Conservation (phyloP, 768 basidiomycete genomes). For the Amanita rubescens region DNA sequence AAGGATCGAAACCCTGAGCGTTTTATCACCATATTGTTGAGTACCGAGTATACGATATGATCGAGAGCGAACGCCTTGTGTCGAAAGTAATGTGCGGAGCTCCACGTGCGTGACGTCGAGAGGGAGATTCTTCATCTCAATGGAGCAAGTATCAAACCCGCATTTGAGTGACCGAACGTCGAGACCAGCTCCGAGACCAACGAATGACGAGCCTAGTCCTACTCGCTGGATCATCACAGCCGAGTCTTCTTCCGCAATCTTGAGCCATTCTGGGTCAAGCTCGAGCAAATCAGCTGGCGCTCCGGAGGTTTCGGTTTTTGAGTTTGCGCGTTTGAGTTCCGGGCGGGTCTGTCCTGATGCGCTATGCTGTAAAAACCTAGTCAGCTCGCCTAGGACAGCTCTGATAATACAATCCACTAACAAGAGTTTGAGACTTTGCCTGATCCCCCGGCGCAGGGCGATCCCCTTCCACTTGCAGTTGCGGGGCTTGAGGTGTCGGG, state of each 20-base stretch:
- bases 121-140: slow-evolving; percentile 10
- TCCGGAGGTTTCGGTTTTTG: neutral
- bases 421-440: neutral
- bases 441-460: neutral
- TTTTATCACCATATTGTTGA: slow-evolving; percentile 1
- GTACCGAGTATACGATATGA: neutral
- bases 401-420: neutral
- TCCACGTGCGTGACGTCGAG: neutral
- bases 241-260: slow-evolving; percentile 3
- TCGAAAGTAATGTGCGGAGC: slow-evolving; percentile 5
- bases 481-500: neutral
- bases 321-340: neutral
- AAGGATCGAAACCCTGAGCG: neutral
- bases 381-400: neutral
- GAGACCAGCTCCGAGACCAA: slow-evolving; percentile 12
- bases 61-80: slow-evolving; percentile 1
- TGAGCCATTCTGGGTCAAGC: slow-evolving; percentile 1
- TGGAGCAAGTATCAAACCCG: slow-evolving; percentile 12
- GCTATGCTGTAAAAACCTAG: too few species aligned
- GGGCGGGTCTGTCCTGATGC: neutral
- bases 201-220: slow-evolving; percentile 10
- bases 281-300: neutral
- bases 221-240: slow-evolving; percentile 9
- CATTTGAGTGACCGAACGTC: slow-evolving; percentile 9
- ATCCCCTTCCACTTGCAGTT: neutral